Evolutionary conservation across 2,329 filamentous ascomycete species (phyloP), one percentile per base, ranked within the genome.

Genomic region (Talaromyces verruculosus): DNA sequence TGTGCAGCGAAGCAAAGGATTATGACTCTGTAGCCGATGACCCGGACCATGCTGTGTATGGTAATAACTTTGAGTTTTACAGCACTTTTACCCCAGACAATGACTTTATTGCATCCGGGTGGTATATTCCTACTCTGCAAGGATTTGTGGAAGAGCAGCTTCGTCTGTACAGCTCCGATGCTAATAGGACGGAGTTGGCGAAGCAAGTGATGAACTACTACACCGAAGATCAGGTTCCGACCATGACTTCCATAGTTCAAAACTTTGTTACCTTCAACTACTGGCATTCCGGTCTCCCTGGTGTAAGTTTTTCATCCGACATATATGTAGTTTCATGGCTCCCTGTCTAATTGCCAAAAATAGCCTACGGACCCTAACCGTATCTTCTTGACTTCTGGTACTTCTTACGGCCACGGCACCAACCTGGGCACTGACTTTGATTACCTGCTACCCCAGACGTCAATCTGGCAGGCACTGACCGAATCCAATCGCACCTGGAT

Each of bases 261-360:
- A 81, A 82, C 64, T 82, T 77, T 57, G 75, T 81, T 1, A 77
- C 81, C 1, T 81, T 82, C 67, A 80, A 82, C 67, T 71, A 77
- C 39, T 82, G 80, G 79, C 80, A 80, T 59, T 75, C 77, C 19
- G 64, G 77, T 2, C 75, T 80, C 1, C 78, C 65, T 28, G 65
- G 65, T 1, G 66, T 67, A 63, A 60, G 61, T 43, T 3, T 6
- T 15, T 5, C 17, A 33, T 5, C 19, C 43, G 19, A 22, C 13
- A 6, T 5, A 7, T 8, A 6, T 2, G 1, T 3, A 6, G 28
- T 49, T 8, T 6, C 7, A 19, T 1, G 37, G 55, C 7, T 13
- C n/a, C n/a, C 17, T 39, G 11, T 39, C 55, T 41, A 10, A 58
- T n/a, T 7, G 5, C 22, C 17, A 35, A 33, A 55, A 33, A 39